Percentiles rank a stretch among this genome's conserved stretches.
phyloP scores from a whole-genome alignment of 164 flowering plant species.

The Litsea cubeba region DNA sequence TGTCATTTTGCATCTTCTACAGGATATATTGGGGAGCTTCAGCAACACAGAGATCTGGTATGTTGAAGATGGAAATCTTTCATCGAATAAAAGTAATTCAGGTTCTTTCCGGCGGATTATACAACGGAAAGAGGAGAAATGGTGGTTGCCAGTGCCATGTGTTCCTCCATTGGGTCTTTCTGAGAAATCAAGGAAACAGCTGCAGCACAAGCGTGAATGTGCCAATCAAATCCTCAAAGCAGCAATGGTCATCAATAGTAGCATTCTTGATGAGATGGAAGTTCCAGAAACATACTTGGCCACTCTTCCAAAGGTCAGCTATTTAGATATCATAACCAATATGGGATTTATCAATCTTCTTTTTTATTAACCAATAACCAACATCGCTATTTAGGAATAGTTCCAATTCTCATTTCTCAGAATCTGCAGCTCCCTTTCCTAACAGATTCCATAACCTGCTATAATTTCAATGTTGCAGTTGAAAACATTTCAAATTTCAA shows the following conservation, averaged over 20 bases:
- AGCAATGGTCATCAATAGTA: conserved; percentile 80
- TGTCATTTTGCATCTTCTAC: conserved; percentile 5
- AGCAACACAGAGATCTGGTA: conserved; percentile 68
- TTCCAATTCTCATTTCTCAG: no score
- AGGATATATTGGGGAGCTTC: conserved; percentile 76
- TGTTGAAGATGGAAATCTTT: conserved; percentile 56
- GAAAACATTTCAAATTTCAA: not conserved
- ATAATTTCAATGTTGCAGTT: no score
- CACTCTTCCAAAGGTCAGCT: conserved; percentile 80
- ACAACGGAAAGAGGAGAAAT: conserved; percentile 79
- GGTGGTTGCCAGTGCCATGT: conserved; percentile 97
- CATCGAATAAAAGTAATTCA: conserved; percentile 35
- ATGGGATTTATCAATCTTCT: no score
- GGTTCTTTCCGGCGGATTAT: conserved; percentile 61
- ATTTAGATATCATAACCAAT: conserved; percentile 18
- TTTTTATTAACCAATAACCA: no score
- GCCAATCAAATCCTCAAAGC: conserved; percentile 94
- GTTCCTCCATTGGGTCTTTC: conserved; percentile 72
- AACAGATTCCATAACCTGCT: not conserved
- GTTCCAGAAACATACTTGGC: conserved; percentile 78
- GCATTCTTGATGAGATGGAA: conserved; percentile 76
- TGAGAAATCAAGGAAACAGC: conserved; percentile 63
- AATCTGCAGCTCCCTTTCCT: not conserved
- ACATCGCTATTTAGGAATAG: not conserved
- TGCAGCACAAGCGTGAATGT: conserved; percentile 68